Evolutionary conservation across 2,329 filamentous ascomycete genomes (phyloP).

Genomic region (Trichoderma gracile): DNA sequence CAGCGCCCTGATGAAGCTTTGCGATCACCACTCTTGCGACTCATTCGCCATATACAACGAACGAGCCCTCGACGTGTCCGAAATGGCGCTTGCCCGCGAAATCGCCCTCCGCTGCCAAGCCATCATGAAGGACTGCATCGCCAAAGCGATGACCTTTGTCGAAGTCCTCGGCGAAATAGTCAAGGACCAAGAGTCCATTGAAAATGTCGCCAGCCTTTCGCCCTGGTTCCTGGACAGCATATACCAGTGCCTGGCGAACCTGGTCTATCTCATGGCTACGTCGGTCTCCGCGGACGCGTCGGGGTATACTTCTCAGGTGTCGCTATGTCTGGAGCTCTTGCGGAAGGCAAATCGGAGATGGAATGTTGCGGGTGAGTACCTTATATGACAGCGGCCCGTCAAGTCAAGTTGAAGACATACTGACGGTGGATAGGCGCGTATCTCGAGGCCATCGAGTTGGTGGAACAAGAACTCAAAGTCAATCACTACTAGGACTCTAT

Average conservation of each 20-base stretch:
- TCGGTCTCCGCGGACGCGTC: not conserved
- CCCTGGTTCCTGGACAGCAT: slow-evolving; percentile 23
- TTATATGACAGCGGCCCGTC: accelerated
- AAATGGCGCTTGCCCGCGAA: slow-evolving; percentile 19
- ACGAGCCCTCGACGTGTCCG: not conserved
- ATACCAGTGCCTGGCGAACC: slow-evolving; percentile 20
- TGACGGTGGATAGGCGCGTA: slow-evolving; percentile 14
- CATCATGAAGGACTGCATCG: slow-evolving; percentile 8
- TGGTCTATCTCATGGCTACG: slow-evolving; percentile 9
- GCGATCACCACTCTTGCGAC: slow-evolving; percentile 26
- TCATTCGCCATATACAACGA: slow-evolving; percentile 15
- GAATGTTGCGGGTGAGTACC: slow-evolving; percentile 22
- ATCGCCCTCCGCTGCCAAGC: slow-evolving; percentile 13
- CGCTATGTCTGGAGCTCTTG: slow-evolving; percentile 6
- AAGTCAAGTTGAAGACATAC: not conserved
- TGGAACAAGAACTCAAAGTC: slow-evolving; percentile 14
- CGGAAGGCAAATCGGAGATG: slow-evolving; percentile 19
- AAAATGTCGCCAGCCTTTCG: slow-evolving; percentile 9
- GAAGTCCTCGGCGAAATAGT: slow-evolving; percentile 9
- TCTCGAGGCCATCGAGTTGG: slow-evolving; percentile 12
- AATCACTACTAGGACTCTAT: slow-evolving; percentile 1
- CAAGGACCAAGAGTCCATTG: not conserved
- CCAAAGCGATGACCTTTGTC: slow-evolving; percentile 13
- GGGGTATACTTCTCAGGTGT: not conserved
- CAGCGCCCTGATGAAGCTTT: slow-evolving; percentile 26